Conservation (phyloP, 352 stramenopile species). For the Pythium coloratum region DNA sequence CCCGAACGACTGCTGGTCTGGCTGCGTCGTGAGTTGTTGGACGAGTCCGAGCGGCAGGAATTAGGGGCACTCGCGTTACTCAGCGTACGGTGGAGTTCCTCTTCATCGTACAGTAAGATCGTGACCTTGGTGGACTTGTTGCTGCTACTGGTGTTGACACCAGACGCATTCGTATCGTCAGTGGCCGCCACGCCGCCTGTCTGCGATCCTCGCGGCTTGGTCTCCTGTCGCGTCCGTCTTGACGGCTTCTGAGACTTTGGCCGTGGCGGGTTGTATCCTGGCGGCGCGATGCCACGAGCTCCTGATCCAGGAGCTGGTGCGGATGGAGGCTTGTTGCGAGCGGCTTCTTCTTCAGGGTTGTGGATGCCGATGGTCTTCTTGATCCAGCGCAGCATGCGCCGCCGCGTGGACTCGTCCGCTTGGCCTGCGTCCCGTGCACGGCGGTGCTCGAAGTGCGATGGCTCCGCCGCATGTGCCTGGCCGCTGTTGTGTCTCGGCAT, state of each 20-base stretch:
- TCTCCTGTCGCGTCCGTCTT: not conserved
- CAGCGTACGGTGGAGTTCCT: conserved; percentile 21
- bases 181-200: not conserved
- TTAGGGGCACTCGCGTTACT: conserved; percentile 17
- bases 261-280: conserved; percentile 11
- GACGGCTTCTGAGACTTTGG: not conserved
- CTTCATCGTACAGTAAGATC: conserved; percentile 20
- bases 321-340: conserved; percentile 6
- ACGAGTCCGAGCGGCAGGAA: conserved; percentile 21
- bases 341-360: conserved; percentile 8
- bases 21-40: conserved; percentile 8
- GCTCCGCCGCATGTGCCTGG: not conserved
- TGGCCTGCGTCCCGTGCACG: not conserved
- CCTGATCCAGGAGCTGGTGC: conserved; percentile 8
- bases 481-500: not conserved
- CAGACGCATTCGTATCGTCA: conserved; percentile 1
- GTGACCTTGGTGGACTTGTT: conserved; percentile 22
- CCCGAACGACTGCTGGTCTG: not conserved
- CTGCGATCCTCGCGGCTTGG: conserved; percentile 1
- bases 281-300: conserved; percentile 15
- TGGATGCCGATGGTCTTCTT: conserved; percentile 45
- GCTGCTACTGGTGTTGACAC: conserved; percentile 13
- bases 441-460: not conserved
- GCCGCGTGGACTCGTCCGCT: conserved; percentile 51
- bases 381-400: conserved; percentile 64